phyloP scores from a whole-genome alignment of 192 early-diverging fungal genomes.

The Backusella westeae region DNA sequence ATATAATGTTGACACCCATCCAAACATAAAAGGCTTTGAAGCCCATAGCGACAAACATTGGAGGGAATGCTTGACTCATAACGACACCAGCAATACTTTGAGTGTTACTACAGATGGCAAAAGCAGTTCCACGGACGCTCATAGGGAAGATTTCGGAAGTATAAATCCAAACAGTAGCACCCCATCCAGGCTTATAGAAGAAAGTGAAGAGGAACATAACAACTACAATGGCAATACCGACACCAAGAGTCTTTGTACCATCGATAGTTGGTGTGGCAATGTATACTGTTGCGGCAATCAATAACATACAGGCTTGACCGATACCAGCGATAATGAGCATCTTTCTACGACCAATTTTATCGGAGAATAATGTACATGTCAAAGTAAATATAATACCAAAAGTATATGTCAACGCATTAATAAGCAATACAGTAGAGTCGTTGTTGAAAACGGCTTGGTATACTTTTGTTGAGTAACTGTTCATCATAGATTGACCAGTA shows the following conservation, averaged over 20 bases:
- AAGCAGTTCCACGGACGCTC: constrained; percentile 55
- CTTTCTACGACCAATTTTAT: constrained; percentile 13
- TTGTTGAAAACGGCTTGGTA: constrained; percentile 16
- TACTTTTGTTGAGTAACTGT: constrained; percentile 23
- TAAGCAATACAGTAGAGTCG: constrained; percentile 16
- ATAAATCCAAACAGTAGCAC: constrained; percentile 62
- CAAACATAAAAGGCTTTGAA: constrained; percentile 29
- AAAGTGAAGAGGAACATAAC: constrained; percentile 49
- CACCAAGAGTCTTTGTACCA: constrained; percentile 13
- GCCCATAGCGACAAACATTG: constrained; percentile 22
- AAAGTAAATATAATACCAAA: constrained; percentile 29
- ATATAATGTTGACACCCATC: constrained; percentile 32
- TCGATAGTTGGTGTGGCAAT: constrained; percentile 13
- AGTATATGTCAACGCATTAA: constrained; percentile 23
- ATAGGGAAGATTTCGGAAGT: constrained; percentile 64
- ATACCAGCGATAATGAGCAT: constrained; percentile 13
- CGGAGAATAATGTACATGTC: constrained; percentile 15
- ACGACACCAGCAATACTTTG: constrained; percentile 57
- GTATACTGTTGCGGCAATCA: constrained; percentile 21
- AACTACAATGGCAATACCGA: constrained; percentile 19
- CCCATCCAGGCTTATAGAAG: constrained; percentile 59
- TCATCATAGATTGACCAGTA: constrained; percentile 29
- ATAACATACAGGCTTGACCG: constrained; percentile 12
- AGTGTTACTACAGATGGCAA: constrained; percentile 50
- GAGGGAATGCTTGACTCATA: constrained; percentile 47